Evolutionary conservation across 78 protist species (phyloP), one percentile per base, ranked within the genome.

Genomic region (Isochrysis galbana): DNA sequence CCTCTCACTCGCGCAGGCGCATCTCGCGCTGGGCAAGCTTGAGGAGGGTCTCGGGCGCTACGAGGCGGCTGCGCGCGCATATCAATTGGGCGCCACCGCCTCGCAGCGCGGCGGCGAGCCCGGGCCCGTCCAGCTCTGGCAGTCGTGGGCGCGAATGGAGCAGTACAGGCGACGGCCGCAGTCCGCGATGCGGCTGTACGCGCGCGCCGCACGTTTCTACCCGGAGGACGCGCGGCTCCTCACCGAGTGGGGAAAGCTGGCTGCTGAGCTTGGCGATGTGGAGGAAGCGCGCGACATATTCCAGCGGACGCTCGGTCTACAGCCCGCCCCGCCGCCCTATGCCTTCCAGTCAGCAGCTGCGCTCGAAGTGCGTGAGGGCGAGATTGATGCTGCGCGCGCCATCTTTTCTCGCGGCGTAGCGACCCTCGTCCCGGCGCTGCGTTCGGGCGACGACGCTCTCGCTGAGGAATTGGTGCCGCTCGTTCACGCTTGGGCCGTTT

Each of bases 91-190:
- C 46, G 84, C 84, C 32, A 36, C 2, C 44, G n/a, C 5, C 46
- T 4, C 19, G 82, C 82, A 72, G 82, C 42, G 46, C 42, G 82
- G 22, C 44, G 51, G 51, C 34, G 3, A 5, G 51, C 44, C 2
- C 25, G 87, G 87, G 54, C 36, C 51, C 36, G 87, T 78, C 39
- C 87, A 78, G 87, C 48, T 78, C 25, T 78, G 87, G 87, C 87
- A 78, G 48, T 19, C 46, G 34, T 42, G n/a, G n/a, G n/a, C n/a
- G n/a, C n/a, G n/a, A n/a, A n/a, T n/a, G n/a, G n/a, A n/a, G n/a
- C n/a, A n/a, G n/a, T n/a, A n/a, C n/a, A n/a, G n/a, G n/a, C n/a
- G n/a, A n/a, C 47, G 34, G 61, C 61, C 61, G 29, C 61, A 7
- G 29, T 51, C 4, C 36, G 88, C 88, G 55, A n/a, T 7, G 26